Base-by-base conservation (phyloP, 768 basidiomycete genomes). In the Leccinellum rugosiceps region DNA sequence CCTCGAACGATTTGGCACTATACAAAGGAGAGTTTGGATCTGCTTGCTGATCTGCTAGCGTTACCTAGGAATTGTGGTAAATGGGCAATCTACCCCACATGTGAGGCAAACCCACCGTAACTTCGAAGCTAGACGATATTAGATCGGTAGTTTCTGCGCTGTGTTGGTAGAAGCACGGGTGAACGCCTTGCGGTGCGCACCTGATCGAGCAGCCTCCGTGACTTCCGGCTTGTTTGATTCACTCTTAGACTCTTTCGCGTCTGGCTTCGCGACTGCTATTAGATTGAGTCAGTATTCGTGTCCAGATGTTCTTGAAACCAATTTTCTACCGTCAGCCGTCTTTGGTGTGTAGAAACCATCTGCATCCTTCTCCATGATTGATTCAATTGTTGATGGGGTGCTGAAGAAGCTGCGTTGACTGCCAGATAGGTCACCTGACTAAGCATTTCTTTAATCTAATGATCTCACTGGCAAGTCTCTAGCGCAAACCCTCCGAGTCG, bases 21-120 rank as follows among this genome's bases (percentile, higher is more conserved):
- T 82, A 96, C 15, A 99, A 75, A 3, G 96, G 97, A n/a, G 96
- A 98, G 69, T 96, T 88, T 41, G 94, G 91, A 68, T 99, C 92
- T 28, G 82, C 85, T 75, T 98, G 97, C 70, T 96, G 92, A 75
- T 98, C 95, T 50, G 94, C 94, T 57, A 98, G 82, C 19, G 94
- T 98, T 61, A 99, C 94, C 94, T 93, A 65, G 30, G 58, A 21
- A 57, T 31, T 46, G 30, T 48, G 52, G 50, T 61, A 52, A 61
- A 60, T 35, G 13, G 43, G 21, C 25, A 57, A 48, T n/a, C 21
- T 3, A 32, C 19, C 23, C 19, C 28, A 52, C 49, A 32, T 10
- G 25, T 9, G 45, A 19, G 6, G 23, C 23, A 41, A 10, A 32
- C 86, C 55, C 70, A 92, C 91, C 65, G 83, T 80, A 60, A 93